Evolutionary conservation across 805 yeast species (phyloP), one percentile per base, ranked within the genome.

Genomic region (Groenewaldozyma tartarivorans): DNA sequence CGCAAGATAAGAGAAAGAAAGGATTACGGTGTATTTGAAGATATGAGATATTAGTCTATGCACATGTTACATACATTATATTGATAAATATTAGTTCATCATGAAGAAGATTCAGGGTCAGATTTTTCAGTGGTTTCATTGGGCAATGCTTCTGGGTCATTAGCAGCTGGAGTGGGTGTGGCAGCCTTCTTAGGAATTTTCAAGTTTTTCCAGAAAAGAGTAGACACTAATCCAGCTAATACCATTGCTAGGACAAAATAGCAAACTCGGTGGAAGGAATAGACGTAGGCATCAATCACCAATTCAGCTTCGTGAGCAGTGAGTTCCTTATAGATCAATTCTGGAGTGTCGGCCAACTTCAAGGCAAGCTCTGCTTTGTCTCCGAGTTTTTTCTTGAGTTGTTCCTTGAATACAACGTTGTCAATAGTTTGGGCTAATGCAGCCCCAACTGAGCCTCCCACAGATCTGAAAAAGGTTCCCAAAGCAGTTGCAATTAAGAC

Each of bases 401-500:
- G 39, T 3, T 38, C 13, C 46, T 44, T 56, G 45, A 61, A 46
- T 2, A 59, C 52, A 2, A 59, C 49, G 7, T 62, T 54, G 50
- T 63, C 69, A 5, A 68, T 62, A 3, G 65, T 57, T 40, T 68
- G 71, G 1, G 67, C 63, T 20, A 72, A 48, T 24, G 59, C 57
- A 3, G 67, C 54, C 17, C 71, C 66, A 20, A 73, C 18, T 1
- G 73, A 60, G 35, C 72, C 70, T 18, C 71, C 73, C 17, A 72
- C 43, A 2, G 68, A 51, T 51, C 78, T 63, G 16, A 51, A 52
- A 48, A 72, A 69, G 46, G 65, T 67, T 35, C 69, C 35, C 41
- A 66, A 57, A 0, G 74, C 55, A 4, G 77, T 71, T 1, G 73
- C 62, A 57, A 73, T 51, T 36, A 75, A 70, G 4, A 64, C 59